Conservation (phyloP, 208 protist genomes). For the Acanthamoeba culbertsoni region DNA sequence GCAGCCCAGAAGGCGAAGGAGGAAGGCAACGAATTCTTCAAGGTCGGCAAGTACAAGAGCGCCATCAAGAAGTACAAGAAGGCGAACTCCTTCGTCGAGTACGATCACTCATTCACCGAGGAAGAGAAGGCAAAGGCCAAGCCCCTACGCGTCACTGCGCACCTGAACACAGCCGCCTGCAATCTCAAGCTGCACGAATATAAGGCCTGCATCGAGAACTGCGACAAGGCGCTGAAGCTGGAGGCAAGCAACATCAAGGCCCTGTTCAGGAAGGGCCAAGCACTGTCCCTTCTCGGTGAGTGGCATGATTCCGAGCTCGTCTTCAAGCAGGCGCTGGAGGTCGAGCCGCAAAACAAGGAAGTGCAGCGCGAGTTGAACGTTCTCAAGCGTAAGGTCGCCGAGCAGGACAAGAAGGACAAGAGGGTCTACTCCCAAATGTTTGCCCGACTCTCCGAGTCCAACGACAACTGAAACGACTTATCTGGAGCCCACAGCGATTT, state of each 20-base stretch:
- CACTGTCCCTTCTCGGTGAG: background rate
- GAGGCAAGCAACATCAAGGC: conserved; percentile 59
- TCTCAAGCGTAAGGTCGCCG: conserved; percentile 48
- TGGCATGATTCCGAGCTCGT: background rate
- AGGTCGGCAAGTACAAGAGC: conserved; percentile 5
- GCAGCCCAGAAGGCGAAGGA: conserved; percentile 24
- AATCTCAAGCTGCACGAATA: conserved; percentile 54
- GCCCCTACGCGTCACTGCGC: background rate
- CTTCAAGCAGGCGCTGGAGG: conserved; percentile 19
- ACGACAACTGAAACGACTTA: background rate
- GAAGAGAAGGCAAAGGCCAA: conserved; percentile 54
- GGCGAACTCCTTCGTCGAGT: background rate
- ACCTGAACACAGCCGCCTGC: conserved; percentile 62
- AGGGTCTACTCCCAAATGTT: conserved; percentile 9
- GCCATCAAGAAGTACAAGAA: conserved; percentile 64
- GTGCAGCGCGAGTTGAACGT: background rate
- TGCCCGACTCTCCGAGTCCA: background rate
- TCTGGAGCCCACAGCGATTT: too few relatives aligned
- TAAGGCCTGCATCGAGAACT: conserved; percentile 49
- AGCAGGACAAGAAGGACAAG: conserved; percentile 61
- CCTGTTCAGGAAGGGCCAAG: conserved; percentile 59
- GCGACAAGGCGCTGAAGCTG: conserved; percentile 61
- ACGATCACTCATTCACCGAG: conserved; percentile 46
- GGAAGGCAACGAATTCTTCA: conserved; percentile 56
- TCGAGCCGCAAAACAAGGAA: conserved; percentile 54